phyloP scores from a whole-genome alignment of 2,329 filamentous ascomycete genomes.

The Byssochlamys sp. region DNA sequence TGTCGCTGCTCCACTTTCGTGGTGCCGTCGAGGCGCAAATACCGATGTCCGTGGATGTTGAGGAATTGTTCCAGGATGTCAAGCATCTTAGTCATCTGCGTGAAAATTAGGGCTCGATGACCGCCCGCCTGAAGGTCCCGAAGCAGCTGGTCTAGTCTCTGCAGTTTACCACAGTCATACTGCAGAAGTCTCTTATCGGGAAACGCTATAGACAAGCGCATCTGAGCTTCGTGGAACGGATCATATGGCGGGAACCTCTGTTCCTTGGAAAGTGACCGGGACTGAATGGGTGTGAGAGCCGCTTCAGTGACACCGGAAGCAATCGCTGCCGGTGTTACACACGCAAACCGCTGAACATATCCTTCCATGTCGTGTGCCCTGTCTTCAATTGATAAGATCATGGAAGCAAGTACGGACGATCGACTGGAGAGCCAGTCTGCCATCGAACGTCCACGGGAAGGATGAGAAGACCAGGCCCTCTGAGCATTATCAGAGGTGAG shows the following conservation, averaged over 20 bases:
- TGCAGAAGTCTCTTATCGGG: constrained; percentile 92
- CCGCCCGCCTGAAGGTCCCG: constrained; percentile 79
- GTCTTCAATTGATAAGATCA: constrained; percentile 66
- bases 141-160: constrained; percentile 75
- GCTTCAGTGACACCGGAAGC: constrained; percentile 65
- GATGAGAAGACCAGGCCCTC: constrained; percentile 51
- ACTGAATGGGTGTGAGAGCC: constrained; percentile 55
- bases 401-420: constrained; percentile 42
- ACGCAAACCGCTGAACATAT: constrained; percentile 77
- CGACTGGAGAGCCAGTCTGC: constrained; percentile 68
- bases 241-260: constrained; percentile 54
- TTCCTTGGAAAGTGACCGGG: constrained; percentile 33
- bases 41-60: constrained; percentile 95
- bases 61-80: constrained; percentile 96
- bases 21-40: constrained; percentile 88
- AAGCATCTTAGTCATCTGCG: constrained; percentile 97
- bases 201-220: constrained; percentile 89
- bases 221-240: constrained; percentile 86
- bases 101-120: constrained; percentile 93
- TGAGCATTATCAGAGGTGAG: constrained; percentile 56
- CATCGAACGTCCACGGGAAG: constrained; percentile 52
- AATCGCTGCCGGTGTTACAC: constrained; percentile 79
- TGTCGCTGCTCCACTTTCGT: constrained; percentile 94
- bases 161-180: constrained; percentile 94
- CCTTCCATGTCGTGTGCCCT: constrained; percentile 64